Evolutionary conservation across 2,329 filamentous ascomycete genomes (phyloP), one percentile per base, ranked within the genome.

Genomic region (Fusarium caatingaense): DNA sequence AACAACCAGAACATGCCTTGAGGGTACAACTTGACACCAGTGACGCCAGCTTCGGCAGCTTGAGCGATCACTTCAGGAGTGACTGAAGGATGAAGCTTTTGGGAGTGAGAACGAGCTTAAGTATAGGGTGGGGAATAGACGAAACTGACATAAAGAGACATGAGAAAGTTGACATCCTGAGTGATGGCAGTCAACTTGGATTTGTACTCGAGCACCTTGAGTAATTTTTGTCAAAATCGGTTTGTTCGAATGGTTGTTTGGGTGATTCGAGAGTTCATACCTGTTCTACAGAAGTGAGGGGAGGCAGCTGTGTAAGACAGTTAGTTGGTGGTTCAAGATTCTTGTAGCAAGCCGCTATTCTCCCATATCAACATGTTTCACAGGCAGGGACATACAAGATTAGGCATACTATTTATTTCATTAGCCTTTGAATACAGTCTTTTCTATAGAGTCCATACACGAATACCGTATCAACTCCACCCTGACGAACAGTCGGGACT

Each of bases 1-100:
- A n/a, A 11, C 45, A 25, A 13, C 15, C 10, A 8, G 12, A 47
- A 41, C 62, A 30, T 68, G 74, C 82, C 80, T 76, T 84, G 81
- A 4, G 89, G 88, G 72, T 94, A 93, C 48, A 89, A 86, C 80
- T 94, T 94, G 50, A 94, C 88, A 32, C 91, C 91, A 5, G 82
- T 80, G 73, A 97, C 88, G 9, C 93, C 93, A 5, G 90, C 88
- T 57, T 86, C 84, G 68, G 91, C 91, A 45, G 94, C 93, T 74
- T 93, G 86, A 51, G 86, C 86, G 73, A 97, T 93, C 13, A 89
- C 88, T 23, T 89, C 87, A 8, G 91, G 88, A 0, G 89, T 92
- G 55, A 92, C 83, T 23, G 85, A 86, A 13, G 85, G 82, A 76
- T 92, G 89, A 66, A 86, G 81, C 79, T 84, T 64, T 11, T 23